phyloP scores from a whole-genome alignment of 495 filamentous ascomycete genomes.

The Jackrogersella minutella region DNA sequence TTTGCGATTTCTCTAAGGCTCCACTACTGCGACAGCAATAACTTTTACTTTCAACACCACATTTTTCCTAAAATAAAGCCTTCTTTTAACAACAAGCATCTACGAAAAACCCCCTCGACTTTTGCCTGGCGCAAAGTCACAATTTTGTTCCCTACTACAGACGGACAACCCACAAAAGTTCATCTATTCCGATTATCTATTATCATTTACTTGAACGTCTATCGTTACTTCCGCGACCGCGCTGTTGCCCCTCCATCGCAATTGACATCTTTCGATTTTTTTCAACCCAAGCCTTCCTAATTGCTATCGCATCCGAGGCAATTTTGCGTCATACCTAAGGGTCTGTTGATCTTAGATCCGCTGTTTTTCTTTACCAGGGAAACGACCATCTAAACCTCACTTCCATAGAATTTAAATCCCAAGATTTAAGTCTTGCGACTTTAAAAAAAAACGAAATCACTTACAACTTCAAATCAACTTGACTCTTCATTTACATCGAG shows the following conservation, averaged over 20 bases:
- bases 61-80: not conserved
- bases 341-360: not conserved
- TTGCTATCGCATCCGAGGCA: not conserved
- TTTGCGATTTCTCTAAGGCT: constrained; percentile 3
- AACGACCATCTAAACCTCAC: not conserved
- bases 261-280: not conserved
- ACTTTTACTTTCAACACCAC: constrained; percentile 14
- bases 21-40: constrained; percentile 18
- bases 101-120: constrained; percentile 9
- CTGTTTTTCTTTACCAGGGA: not conserved
- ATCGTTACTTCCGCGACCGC: constrained; percentile 19
- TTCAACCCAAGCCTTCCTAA: not conserved
- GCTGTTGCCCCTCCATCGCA: constrained; percentile 19
- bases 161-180: not conserved
- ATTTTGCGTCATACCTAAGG: constrained; percentile 8
- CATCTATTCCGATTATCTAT: not conserved
- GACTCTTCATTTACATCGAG: not conserved
- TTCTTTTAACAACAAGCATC: constrained; percentile 1
- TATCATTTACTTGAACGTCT: not conserved
- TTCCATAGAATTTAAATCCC: not conserved
- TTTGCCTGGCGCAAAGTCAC: constrained; percentile 41
- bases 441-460: not conserved
- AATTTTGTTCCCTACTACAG: not conserved
- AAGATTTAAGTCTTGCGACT: not conserved
- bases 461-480: not conserved